These are phyloP conservation scores for Meyerozyma smithsonii DNA, from an alignment of 1,139 yeast genomes.

Conservation along the genomic window DNA sequence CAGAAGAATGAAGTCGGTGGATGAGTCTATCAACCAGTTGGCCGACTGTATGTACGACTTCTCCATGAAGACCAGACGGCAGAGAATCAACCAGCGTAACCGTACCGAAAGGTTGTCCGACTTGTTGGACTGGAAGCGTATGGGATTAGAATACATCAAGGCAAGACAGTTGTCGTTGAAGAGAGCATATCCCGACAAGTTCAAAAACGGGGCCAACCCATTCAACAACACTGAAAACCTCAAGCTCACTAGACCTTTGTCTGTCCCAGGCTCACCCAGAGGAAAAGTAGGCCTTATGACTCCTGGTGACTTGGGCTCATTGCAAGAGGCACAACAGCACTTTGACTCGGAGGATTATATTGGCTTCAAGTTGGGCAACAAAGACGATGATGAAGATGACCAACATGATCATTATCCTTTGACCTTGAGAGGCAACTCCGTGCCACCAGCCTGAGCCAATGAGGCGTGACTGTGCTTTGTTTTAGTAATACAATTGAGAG, in stretches of 20 bases:
- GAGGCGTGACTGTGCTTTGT: conserved; percentile 2
- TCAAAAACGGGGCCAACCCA: conserved; percentile 59
- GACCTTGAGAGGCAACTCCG: conserved; percentile 43
- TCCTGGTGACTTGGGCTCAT: conserved; percentile 96
- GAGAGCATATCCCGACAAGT: conserved; percentile 89
- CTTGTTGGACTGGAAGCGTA: conserved; percentile 92
- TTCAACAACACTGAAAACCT: conserved; percentile 49
- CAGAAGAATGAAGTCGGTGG: conserved; percentile 88
- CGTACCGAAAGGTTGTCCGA: conserved; percentile 93
- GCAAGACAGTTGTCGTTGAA: conserved; percentile 90
- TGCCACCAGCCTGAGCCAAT: conserved; percentile 24
- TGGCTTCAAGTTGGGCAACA: conserved; percentile 66
- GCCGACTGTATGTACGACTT: conserved; percentile 88
- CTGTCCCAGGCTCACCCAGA: conserved; percentile 95
- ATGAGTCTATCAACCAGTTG: conserved; percentile 89
- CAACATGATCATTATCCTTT: conserved; percentile 32
- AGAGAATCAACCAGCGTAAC: conserved; percentile 95
- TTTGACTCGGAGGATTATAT: conserved; percentile 78
- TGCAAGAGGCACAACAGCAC: conserved; percentile 78
- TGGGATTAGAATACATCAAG: conserved; percentile 95
- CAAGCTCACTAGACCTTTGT: conserved; percentile 85
- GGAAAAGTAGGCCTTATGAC: conserved; percentile 69
- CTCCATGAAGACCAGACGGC: conserved; percentile 85
- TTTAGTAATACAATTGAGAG: background rate
- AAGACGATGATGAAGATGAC: conserved; percentile 35